Evolutionary conservation across 148 eudicot species (phyloP).

Genomic region (Heliosperma pusillum): DNA sequence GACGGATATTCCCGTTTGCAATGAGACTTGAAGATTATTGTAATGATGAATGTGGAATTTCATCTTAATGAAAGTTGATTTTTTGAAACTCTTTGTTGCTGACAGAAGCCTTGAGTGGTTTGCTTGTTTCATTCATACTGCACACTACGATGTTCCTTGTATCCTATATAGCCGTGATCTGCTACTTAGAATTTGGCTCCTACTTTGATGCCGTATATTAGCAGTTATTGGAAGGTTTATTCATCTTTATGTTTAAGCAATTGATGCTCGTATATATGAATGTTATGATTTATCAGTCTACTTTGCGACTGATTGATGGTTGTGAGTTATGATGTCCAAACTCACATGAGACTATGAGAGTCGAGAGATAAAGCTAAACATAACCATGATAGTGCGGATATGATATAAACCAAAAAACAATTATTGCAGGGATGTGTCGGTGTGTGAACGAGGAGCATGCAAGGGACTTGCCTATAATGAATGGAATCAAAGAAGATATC

Average conservation of each 20-base stretch:
- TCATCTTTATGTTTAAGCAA: neutral
- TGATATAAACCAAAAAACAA: neutral
- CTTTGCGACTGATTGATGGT: neutral
- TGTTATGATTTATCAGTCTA: neutral
- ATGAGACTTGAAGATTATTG: too few relatives aligned
- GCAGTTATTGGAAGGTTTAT: neutral
- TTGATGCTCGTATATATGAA: neutral
- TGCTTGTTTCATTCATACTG: neutral
- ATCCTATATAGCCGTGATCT: neutral
- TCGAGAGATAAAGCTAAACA: neutral
- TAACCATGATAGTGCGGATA: neutral
- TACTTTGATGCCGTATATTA: neutral
- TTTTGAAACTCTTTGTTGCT: neutral
- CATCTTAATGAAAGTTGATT: too few relatives aligned
- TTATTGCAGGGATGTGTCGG: constrained; percentile 55
- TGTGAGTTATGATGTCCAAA: too few relatives aligned
- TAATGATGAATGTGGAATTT: too few relatives aligned
- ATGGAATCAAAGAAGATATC: constrained; percentile 84
- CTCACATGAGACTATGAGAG: too few relatives aligned
- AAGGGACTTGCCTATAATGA: constrained; percentile 77
- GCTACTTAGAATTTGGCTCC: neutral
- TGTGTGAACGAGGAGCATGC: constrained; percentile 73
- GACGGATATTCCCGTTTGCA: too few relatives aligned
- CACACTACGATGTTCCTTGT: neutral
- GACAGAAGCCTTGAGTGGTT: neutral